Conservation (phyloP, 768 basidiomycete genomes). For the Trametes gibbosa region DNA sequence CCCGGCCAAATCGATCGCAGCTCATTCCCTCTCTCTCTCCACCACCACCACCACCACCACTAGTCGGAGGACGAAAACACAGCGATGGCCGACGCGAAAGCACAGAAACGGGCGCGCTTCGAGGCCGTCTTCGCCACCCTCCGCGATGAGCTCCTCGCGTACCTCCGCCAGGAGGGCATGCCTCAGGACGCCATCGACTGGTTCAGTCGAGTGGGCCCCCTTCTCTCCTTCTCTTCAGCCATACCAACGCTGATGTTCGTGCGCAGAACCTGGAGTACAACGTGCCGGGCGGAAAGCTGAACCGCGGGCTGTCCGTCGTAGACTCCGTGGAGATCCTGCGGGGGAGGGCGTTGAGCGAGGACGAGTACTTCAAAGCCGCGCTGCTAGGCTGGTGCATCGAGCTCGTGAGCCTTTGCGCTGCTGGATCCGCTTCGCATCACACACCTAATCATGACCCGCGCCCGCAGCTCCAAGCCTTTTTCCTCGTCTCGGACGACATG, state of each 20-base stretch:
- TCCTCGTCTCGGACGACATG: slow-evolving; percentile 96
- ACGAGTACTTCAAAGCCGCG: slow-evolving; percentile 87
- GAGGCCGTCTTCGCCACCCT: slow-evolving; percentile 68
- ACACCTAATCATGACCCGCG: not conserved
- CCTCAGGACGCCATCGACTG: slow-evolving; percentile 82
- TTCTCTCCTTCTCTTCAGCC: not conserved
- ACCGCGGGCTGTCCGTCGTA: slow-evolving; percentile 93
- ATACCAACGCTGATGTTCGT: not conserved
- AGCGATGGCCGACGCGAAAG: slow-evolving; percentile 22
- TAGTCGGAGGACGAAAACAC: too few relatives aligned
- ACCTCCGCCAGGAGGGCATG: slow-evolving; percentile 70
- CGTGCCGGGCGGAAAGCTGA: slow-evolving; percentile 95
- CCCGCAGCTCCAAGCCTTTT: slow-evolving; percentile 91
- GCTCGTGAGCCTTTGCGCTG: slow-evolving; percentile 52
- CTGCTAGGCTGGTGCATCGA: slow-evolving; percentile 96
- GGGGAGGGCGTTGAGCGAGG: slow-evolving; percentile 63
- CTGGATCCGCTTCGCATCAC: slow-evolving; percentile 17
- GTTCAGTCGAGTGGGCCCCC: slow-evolving; percentile 67
- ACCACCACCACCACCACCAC: not conserved
- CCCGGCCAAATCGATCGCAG: not conserved
- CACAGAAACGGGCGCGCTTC: slow-evolving; percentile 52
- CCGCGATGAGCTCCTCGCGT: slow-evolving; percentile 72
- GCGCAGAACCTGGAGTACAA: slow-evolving; percentile 85
- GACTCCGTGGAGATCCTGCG: slow-evolving; percentile 90
- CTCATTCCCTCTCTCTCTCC: not conserved